Evolutionary conservation across 164 flowering plant genomes (phyloP).

Genomic region (Akebia trifoliata): DNA sequence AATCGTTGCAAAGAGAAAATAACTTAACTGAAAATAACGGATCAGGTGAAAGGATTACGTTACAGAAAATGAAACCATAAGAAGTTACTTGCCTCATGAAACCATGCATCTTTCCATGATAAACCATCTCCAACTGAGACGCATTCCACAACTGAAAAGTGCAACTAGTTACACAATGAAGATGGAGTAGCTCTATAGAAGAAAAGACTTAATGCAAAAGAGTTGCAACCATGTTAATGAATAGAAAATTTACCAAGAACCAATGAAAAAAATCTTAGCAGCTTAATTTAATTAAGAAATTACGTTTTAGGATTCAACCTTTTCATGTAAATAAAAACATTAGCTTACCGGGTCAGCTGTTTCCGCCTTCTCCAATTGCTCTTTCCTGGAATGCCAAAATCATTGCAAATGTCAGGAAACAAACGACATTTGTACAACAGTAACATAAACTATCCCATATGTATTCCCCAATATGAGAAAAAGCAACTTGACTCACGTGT

Average conservation of each 20-base stretch:
- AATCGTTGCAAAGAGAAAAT: no score
- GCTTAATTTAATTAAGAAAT: no score
- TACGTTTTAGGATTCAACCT: no score
- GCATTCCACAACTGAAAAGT: constrained; percentile 95
- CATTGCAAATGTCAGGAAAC: constrained; percentile 6
- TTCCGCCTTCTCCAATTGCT: constrained; percentile 87
- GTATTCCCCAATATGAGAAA: neutral
- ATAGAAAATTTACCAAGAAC: neutral
- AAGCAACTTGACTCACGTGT: constrained; percentile 52
- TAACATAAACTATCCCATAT: neutral
- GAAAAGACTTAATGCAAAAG: no score
- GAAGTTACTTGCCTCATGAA: constrained; percentile 73
- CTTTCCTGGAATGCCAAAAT: constrained; percentile 44
- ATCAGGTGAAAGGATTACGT: no score
- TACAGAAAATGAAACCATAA: neutral
- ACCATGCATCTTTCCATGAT: constrained; percentile 95
- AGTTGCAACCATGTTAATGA: no score
- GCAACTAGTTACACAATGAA: no score
- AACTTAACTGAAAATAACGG: no score
- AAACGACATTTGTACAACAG: constrained; percentile 1
- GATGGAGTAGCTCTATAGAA: no score
- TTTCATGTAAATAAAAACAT: constrained; percentile 2
- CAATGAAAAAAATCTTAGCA: neutral
- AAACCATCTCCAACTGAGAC: constrained; percentile 90
- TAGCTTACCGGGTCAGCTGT: constrained; percentile 85